Base-by-base conservation (phyloP, 805 yeast species). In the Cyberlindnera veronae region DNA sequence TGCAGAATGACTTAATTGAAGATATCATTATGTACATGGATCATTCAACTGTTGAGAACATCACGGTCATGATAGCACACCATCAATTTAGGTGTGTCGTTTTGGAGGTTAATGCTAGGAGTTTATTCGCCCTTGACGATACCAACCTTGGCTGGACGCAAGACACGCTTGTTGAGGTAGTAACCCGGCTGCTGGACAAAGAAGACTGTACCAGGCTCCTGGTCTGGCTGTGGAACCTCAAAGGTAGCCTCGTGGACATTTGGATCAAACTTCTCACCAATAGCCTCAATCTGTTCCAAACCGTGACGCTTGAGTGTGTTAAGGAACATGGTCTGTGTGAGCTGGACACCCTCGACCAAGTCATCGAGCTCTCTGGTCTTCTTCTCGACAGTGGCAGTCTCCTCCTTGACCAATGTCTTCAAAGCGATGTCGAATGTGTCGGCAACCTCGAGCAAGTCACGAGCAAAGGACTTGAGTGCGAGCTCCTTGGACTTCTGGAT, bases 131-230 rank as follows among this genome's bases (percentile, higher is more conserved):
- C 74, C 62, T 71, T 68, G 40, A 73, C 79, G 54, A 73, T 60
- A 53, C 79, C 79, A 52, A 73, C 79, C 66, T 73, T 73, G 34
- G 79, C 77, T 29, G 79, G 77, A 64, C 79, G 71, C 60, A 73
- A 68, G 29, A 73, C 78, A 53, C 79, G 63, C 38, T 68, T 60
- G 60, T 73, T 73, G 55, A 73, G 67, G 42, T 67, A 67, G 62
- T 69, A 73, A 42, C 79, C 79, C 18, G 66, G 66, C 58, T 68
- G 77, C 58, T 73, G 77, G 44, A 73, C 76, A 50, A 70, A 74
- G 67, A 73, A 72, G 41, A 73, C 74, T 10, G 77, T 67, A 39
- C 77, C 77, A 15, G 77, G 69, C 55, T 70, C 74, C 58, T 73
- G 71, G 53, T 71, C 78, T 20, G 78, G 74, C 51, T 72, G 77